phyloP scores from a whole-genome alignment of 495 filamentous ascomycete species.

The Neurospora sp. region DNA sequence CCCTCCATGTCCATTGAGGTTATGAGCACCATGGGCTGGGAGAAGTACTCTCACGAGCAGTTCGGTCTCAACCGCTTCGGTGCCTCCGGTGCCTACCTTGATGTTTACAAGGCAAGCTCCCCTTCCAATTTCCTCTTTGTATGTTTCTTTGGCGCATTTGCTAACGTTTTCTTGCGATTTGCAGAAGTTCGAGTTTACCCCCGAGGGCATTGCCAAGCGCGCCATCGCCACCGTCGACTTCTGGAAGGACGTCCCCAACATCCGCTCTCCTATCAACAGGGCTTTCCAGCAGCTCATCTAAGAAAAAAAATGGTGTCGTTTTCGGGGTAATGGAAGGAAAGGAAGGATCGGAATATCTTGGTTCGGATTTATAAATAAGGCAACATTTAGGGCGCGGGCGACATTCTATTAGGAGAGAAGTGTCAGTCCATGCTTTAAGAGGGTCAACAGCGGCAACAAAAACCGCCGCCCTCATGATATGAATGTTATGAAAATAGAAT shows the following conservation, averaged over 20 bases:
- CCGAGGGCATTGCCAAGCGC: constrained; percentile 92
- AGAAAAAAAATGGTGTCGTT: constrained; percentile 4
- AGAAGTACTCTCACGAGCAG: constrained; percentile 97
- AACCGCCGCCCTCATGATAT: not conserved
- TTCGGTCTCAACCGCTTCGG: constrained; percentile 98
- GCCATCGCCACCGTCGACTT: constrained; percentile 84
- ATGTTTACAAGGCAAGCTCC: constrained; percentile 79
- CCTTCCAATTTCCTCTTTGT: not conserved
- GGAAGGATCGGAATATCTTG: not conserved
- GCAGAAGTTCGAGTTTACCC: constrained; percentile 98
- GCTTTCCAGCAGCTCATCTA: constrained; percentile 83
- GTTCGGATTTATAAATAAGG: not conserved
- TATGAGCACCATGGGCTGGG: constrained; percentile 89
- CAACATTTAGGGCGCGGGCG: not conserved
- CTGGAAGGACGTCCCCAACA: constrained; percentile 83
- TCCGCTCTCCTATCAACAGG: constrained; percentile 92
- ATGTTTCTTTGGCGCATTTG: not conserved
- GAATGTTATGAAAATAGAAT: not conserved
- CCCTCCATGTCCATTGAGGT: constrained; percentile 90
- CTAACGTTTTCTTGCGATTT: constrained; percentile 10
- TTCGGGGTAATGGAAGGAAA: not conserved
- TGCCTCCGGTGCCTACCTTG: constrained; percentile 92
- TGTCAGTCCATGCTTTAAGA: not conserved
- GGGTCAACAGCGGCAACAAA: not conserved
- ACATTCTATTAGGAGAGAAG: not conserved